Evolutionary conservation across 2,329 filamentous ascomycete genomes (phyloP).

Genomic region (Catunica adiposa): DNA sequence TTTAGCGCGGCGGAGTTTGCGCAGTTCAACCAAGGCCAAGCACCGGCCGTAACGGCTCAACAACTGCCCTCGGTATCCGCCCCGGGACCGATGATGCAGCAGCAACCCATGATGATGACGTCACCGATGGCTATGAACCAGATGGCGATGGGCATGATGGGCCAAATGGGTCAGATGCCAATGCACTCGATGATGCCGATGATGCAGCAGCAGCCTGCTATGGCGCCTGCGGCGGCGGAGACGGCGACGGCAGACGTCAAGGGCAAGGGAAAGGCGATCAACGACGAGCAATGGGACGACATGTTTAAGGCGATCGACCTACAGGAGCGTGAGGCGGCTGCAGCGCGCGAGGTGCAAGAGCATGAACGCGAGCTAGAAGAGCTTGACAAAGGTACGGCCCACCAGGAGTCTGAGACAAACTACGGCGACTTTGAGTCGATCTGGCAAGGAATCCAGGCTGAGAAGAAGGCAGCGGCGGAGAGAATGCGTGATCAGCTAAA

Average conservation of each 20-base stretch:
- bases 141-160: constrained; percentile 27
- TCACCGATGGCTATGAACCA: constrained; percentile 44
- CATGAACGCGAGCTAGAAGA: constrained; percentile 58
- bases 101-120: constrained; percentile 23
- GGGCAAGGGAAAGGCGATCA: constrained; percentile 73
- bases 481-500: constrained; percentile 10
- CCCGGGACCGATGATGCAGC: constrained; percentile 15
- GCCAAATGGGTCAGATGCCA: constrained; percentile 31
- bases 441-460: constrained; percentile 68
- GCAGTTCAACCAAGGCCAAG: constrained; percentile 58
- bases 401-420: constrained; percentile 44
- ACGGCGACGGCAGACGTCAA: constrained; percentile 28
- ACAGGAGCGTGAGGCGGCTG: constrained; percentile 34
- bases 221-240: constrained; percentile 13
- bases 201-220: constrained; percentile 24
- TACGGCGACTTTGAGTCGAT: constrained; percentile 82
- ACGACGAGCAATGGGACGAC: constrained; percentile 89
- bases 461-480: constrained; percentile 22
- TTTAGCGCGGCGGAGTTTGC: constrained; percentile 80
- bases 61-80: constrained; percentile 36
- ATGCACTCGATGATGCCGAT: constrained; percentile 41
- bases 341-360: constrained; percentile 35
- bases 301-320: constrained; percentile 75
- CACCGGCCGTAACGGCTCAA: constrained; percentile 34
- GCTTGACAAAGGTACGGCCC: constrained; percentile 48